Percentiles rank a stretch among this genome's conserved stretches.
phyloP scores from a whole-genome alignment of 2,329 filamentous ascomycete species.

The Diatrype stigma region DNA sequence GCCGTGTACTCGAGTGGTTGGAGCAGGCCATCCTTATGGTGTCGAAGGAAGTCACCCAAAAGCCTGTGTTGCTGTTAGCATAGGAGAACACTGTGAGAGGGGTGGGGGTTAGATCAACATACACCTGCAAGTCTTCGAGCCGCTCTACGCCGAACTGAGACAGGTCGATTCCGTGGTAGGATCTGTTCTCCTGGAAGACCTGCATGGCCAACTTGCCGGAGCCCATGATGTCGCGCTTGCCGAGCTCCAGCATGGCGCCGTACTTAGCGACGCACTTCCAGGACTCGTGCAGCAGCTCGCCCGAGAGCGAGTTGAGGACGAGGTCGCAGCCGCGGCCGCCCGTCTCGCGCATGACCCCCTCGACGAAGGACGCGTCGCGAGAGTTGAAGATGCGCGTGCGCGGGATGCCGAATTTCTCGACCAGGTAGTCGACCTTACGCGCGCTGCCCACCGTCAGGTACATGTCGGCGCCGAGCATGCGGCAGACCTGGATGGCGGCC shows the following conservation, averaged over 20 bases:
- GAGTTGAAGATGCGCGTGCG: constrained; percentile 16
- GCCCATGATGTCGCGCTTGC: constrained; percentile 36
- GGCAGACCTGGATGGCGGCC: constrained; percentile 14
- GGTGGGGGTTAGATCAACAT: background rate
- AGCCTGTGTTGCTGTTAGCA: constrained; percentile 10
- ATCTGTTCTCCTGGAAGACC: constrained; percentile 34
- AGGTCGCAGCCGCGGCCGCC: constrained; percentile 14
- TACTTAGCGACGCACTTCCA: constrained; percentile 42
- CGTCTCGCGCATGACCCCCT: constrained; percentile 14
- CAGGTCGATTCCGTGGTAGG: constrained; percentile 32
- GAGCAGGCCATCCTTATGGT: constrained; percentile 10
- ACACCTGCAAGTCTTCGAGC: constrained; percentile 11
- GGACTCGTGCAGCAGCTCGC: constrained; percentile 36
- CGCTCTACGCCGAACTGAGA: constrained; percentile 12
- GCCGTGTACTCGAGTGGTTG: constrained; percentile 14
- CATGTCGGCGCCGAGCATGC: constrained; percentile 14
- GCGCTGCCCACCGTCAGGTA: constrained; percentile 16
- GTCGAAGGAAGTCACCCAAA: constrained; percentile 8
- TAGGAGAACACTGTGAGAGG: constrained; percentile 8
- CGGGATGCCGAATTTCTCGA: constrained; percentile 11
- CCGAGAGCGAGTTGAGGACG: constrained; percentile 37
- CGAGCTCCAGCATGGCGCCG: constrained; percentile 44
- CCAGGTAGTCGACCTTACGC: constrained; percentile 11
- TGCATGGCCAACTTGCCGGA: constrained; percentile 40
- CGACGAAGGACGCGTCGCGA: constrained; percentile 10